Base-by-base conservation (phyloP, 768 basidiomycete genomes). In the Mycena albidolilacea region DNA sequence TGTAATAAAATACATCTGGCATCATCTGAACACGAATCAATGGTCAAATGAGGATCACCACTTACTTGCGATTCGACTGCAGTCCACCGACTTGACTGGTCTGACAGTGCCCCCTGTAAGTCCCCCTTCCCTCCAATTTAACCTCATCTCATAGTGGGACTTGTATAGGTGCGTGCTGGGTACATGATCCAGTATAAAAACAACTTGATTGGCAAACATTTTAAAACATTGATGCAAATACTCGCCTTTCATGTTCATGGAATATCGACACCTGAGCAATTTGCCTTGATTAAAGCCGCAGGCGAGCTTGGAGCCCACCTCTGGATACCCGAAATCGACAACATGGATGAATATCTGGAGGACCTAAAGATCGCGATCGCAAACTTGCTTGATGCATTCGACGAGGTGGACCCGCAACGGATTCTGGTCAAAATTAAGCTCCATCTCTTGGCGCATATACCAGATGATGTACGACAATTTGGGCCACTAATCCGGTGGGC, bases 131-230 rank as follows among this genome's bases (percentile, higher is more conserved):
- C 30, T 30, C 30, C 30, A 30, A 30, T 30, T 30, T 30, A 30
- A 30, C 30, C 30, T 30, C 30, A 30, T 30, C 30, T 30, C 30
- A 30, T 3, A 30, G 30, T 30, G 30, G 30, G 30, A 30, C 30
- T 30, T n/a, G 30, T 30, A 30, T 30, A 30, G 12, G 60, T 84
- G 7, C 77, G 75, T 5, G 82, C 79, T 0, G 44, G 59, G 0
- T 83, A 84, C 58, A 81, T 86, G 23, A 77, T 82, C 5, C 80
- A 84, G 62, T 85, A 84, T 62, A 59, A 61, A 0, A 82, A 82
- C 50, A 72, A 72, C 0, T 76, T 85, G 0, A 80, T 84, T 17
- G 84, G 84, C 0, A 79, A 79, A 19, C 83, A 85, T 37, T 81
- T 84, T 71, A 83, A 83, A 52, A 79, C 78, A 0, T 21, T 85